Percentiles rank a stretch among this genome's conserved stretches.
Evolutionary conservation across 768 basidiomycete genomes (phyloP).

Genomic region (Pleurotus sapidus): DNA sequence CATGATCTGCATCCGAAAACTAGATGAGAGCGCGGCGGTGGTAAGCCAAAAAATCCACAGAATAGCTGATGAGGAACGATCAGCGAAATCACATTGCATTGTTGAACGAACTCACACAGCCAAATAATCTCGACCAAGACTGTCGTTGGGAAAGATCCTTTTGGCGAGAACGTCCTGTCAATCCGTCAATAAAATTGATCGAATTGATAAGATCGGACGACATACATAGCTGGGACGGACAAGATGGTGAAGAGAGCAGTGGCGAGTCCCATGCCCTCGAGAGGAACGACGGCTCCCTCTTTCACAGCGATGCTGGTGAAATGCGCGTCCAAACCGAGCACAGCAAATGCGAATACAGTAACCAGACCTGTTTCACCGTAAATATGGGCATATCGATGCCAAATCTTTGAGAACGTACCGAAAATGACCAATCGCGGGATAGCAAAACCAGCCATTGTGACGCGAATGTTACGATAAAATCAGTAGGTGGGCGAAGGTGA

Average conservation of each 20-base stretch:
- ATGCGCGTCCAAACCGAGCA: neutral
- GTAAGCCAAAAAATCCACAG: neutral
- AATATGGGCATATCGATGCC: neutral
- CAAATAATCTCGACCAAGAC: neutral
- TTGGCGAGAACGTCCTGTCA: neutral
- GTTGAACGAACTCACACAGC: neutral
- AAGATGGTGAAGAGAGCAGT: neutral
- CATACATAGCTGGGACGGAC: neutral
- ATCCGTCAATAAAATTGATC: too few species aligned
- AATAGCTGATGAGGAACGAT: neutral
- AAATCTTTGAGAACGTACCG: neutral
- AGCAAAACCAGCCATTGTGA: neutral
- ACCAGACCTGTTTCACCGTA: neutral
- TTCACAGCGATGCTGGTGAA: neutral
- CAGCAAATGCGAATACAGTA: neutral
- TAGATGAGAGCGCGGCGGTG: neutral
- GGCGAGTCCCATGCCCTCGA: neutral
- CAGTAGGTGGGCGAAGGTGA: neutral
- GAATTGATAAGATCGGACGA: neutral
- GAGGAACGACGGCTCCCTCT: neutral
- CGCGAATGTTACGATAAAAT: neutral
- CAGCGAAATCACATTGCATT: neutral
- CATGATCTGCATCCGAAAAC: neutral
- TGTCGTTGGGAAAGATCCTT: neutral
- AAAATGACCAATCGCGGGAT: neutral